Base-by-base conservation (phyloP, 306 rosid genomes). In the Gastrolobium bilobum region DNA sequence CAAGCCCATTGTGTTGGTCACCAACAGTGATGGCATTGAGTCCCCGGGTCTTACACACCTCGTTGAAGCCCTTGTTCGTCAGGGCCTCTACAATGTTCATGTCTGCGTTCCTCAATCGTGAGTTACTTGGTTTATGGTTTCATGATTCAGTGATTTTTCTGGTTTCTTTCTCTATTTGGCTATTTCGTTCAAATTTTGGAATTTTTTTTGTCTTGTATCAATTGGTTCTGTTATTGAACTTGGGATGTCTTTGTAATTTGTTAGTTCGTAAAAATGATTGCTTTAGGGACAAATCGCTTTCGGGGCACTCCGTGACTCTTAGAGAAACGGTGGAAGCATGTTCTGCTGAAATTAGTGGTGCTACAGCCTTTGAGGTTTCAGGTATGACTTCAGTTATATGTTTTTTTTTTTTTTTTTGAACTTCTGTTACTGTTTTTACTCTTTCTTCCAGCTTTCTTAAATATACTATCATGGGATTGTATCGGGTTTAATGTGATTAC, bases 21-120 rank as follows among this genome's bases (percentile, higher is more conserved):
- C 90, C 48, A 92, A 90, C 75, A 82, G 86, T 13, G 90, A 90
- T 59, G 97, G 93, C 60, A 71, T 92, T 74, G 89, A 88, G 3
- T 87, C 97, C 33, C 93, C 88, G 51, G 94, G 94, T 15, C 87
- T 92, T 40, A 86, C 86, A 4, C 73, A 6, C 81, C 90, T 92
- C 13, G 91, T 88, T 47, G 80, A 92, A 76, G 94, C 91, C 65
- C 90, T 92, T 33, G 88, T 90, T 15, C 66, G 75, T 10, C 76
- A 85, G 63, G 93, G 85, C 79, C 82, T 89, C 5, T 92, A 87
- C 88, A 81, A 84, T 79, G 90, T 92, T 74, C 86, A 90, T 65
- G 97, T 92, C 88, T 92, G 97, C 94, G 94, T 93, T 87, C 97
- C 97, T 65, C 94, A 92, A 85, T 90, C 89, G 97, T 61, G 26